These are phyloP conservation scores for Nigrospora oryzae DNA, from an alignment of 2,329 filamentous ascomycete species.

Conservation along the genomic window DNA sequence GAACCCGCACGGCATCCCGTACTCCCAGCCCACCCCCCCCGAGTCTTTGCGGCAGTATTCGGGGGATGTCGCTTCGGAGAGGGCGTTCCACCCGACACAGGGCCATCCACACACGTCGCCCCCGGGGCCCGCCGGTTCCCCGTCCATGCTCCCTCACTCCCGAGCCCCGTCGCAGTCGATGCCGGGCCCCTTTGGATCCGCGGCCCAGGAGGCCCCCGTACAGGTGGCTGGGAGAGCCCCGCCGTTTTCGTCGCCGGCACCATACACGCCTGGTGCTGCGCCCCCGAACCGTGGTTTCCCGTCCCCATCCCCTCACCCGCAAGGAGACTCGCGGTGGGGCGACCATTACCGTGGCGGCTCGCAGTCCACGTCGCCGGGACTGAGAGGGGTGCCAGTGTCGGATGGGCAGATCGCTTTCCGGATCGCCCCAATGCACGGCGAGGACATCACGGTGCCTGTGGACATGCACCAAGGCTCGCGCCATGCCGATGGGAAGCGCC, in stretches of 20 bases:
- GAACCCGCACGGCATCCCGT: too few relatives aligned
- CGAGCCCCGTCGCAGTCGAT: too few relatives aligned
- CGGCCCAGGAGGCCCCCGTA: too few relatives aligned
- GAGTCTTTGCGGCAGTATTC: too few relatives aligned
- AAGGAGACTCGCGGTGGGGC: neutral
- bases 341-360: neutral
- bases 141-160: too few relatives aligned
- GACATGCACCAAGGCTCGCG: constrained; percentile 77
- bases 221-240: neutral
- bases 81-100: too few relatives aligned
- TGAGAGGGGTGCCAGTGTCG: constrained; percentile 12
- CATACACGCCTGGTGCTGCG: neutral
- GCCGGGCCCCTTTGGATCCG: too few relatives aligned
- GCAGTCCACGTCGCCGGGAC: constrained; percentile 6
- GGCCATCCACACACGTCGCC: too few relatives aligned
- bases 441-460: constrained; percentile 53
- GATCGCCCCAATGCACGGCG: constrained; percentile 25
- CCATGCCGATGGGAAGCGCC: constrained; percentile 76
- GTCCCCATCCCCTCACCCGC: constrained; percentile 4
- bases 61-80: too few relatives aligned
- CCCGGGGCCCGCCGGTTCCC: too few relatives aligned
- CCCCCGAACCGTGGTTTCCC: constrained; percentile 11
- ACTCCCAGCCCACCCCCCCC: too few relatives aligned
- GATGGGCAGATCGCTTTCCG: constrained; percentile 17
- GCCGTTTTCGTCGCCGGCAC: constrained; percentile 7